Evolutionary conservation across 148 eudicot genomes (phyloP), one percentile per base, ranked within the genome.

Genomic region (Rhododendron molle): DNA sequence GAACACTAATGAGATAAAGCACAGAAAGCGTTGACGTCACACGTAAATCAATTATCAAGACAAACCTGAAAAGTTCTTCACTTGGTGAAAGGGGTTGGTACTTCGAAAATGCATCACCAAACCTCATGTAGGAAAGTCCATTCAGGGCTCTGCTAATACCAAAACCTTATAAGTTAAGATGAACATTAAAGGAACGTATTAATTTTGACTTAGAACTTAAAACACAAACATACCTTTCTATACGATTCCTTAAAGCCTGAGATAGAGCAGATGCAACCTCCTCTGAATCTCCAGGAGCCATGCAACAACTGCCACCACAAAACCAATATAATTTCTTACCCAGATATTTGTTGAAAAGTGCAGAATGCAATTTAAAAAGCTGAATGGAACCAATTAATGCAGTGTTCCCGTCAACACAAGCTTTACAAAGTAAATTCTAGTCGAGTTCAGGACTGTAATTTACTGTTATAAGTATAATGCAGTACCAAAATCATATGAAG

Each of bases 231-330:
- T 36, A 96, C 99, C 99, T 96, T 91, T 96, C 98, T 49, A 95
- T 84, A 62, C 95, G 91, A 82, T 93, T 95, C 90, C 93, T 92
- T 67, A 95, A 88, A 85, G 99, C 99, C 88, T 95, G 99, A 12
- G 98, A 95, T 80, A 96, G 87, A 86, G 99, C 99, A 88, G 89
- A 85, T 10, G 99, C 93, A 60, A 95, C 90, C 91, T 96, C 99
- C 92, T 95, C 98, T 4, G 98, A 94, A 83, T 95, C 98, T 72
- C 99, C 99, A 62, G 99, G 99, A 86, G 99, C 94, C 80, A 94
- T 58, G 97, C 95, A 81, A 95, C 93, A 87, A 93, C 99, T 96
- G 71, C 67, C 84, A 85, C 40, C 26, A 38, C 50, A 84, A 62
- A 34, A 81, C 62, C 43, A 58, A 16, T 58, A 20, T 11, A 56